Evolutionary conservation across 2,329 filamentous ascomycete species (phyloP).

Genomic region (Aspergillus pseudoglaucus): DNA sequence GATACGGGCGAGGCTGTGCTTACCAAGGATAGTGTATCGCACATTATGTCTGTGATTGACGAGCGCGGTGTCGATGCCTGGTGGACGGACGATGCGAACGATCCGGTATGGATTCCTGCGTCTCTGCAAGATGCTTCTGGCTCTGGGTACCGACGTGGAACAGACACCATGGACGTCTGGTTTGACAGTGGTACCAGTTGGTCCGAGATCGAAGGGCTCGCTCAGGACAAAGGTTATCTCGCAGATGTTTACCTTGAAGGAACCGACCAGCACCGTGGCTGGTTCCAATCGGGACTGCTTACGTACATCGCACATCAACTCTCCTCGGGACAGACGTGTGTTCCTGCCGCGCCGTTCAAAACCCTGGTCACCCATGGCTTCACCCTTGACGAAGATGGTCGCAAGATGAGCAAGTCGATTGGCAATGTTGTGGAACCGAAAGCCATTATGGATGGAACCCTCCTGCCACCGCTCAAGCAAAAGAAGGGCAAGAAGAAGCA

Average conservation of each 20-base stretch:
- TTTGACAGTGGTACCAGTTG: conserved; percentile 97
- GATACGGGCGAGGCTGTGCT: conserved; percentile 68
- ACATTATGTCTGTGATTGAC: conserved; percentile 74
- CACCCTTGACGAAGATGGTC: conserved; percentile 78
- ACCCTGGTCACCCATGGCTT: conserved; percentile 94
- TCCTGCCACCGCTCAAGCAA: conserved; percentile 63
- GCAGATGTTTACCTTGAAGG: conserved; percentile 93
- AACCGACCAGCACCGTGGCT: conserved; percentile 91
- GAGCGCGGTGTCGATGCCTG: conserved; percentile 81
- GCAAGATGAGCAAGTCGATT: conserved; percentile 97
- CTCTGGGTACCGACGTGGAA: conserved; percentile 62
- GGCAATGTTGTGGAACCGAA: conserved; percentile 78
- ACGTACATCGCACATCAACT: conserved; percentile 65
- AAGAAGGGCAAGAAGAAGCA: conserved; percentile 50
- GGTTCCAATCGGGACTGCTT: conserved; percentile 95
- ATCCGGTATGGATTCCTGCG: conserved; percentile 68
- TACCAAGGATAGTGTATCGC: conserved; percentile 68
- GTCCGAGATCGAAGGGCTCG: conserved; percentile 48
- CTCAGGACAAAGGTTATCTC: conserved; percentile 22
- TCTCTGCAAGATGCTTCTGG: conserved; percentile 47
- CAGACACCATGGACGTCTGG: conserved; percentile 99
- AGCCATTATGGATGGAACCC: conserved; percentile 76
- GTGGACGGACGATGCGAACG: conserved; percentile 78
- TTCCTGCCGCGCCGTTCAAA: conserved; percentile 64
- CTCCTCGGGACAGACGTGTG: conserved; percentile 25